Evolutionary conservation across 129 eudicot genomes (phyloP), one percentile per base, ranked within the genome.

Genomic region (Escallonia herrerae): DNA sequence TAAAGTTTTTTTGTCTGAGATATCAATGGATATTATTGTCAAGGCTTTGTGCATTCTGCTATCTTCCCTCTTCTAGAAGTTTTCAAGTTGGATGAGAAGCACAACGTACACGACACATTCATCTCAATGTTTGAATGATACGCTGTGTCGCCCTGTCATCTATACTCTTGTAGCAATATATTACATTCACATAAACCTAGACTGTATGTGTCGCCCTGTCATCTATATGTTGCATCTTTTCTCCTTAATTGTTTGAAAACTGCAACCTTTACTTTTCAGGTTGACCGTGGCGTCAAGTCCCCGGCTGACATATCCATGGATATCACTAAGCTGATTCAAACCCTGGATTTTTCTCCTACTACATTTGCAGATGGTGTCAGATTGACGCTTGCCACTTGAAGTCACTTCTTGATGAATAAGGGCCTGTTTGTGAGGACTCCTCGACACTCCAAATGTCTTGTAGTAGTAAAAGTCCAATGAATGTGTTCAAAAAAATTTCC

Each of bases 261-360:
- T 15, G 33, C 22, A 45, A 40, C 44, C 55, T 60, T 55, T n/a
- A 56, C 11, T 45, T 58, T 77, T 44, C 65, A 93, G 96, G 86
- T 93, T 48, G 91, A 93, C 64, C 96, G 98, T 3, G 95, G 96
- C 42, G 96, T 93, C 33, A 86, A 85, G 65, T 93, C 98, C 43
- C 98, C 98, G 3, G 63, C 95, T 37, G 96, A 93, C 64, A 93
- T 88, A 67, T 93, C 98, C 68, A 85, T 91, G 98, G 95, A 93
- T 49, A 83, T 88, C 62, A 74, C 68, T 48, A 86, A 83, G 74
- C 74, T 93, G 77, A 69, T 71, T 61, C 75, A 83, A 60, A 83
- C 87, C 3, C 70, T 86, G 46, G 78, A 65, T 39, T 76, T 93
- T 60, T 73, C 78, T 60, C 90, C 96, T 46, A 77, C 73, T 61